A percentile compares a stretch with the other conserved stretches of the same genome.
These are phyloP conservation scores for Plicaturopsis crispa DNA, from an alignment of 768 basidiomycete species.

Conservation along the genomic window DNA sequence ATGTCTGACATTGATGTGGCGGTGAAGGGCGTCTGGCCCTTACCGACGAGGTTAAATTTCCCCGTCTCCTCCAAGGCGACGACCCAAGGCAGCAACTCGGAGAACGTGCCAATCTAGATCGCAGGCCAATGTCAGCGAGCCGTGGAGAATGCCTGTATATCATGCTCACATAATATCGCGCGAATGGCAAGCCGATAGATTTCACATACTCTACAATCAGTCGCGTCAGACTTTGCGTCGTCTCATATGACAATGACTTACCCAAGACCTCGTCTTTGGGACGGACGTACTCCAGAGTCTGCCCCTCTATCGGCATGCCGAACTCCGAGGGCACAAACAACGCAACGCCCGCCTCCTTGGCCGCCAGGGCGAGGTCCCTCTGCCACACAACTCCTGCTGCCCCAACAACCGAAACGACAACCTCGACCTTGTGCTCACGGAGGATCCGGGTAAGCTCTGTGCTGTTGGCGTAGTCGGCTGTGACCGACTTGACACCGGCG, in stretches of 20 bases:
- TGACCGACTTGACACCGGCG: neutral
- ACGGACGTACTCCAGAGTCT: conserved; percentile 1
- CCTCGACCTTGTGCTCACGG: neutral
- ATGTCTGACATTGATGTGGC: no score
- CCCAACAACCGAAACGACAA: neutral
- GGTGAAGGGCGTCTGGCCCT: no score
- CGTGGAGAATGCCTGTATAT: neutral
- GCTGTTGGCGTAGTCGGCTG: neutral
- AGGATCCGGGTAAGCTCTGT: neutral
- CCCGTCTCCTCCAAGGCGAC: no score
- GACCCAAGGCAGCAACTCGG: no score
- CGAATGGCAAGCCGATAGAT: neutral
- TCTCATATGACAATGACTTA: no score
- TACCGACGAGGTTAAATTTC: no score
- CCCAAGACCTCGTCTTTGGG: neutral
- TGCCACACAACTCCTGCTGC: conserved; percentile 4
- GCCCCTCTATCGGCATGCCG: conserved; percentile 10
- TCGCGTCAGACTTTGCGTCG: no score
- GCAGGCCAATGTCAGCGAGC: neutral
- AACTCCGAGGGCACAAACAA: conserved; percentile 24
- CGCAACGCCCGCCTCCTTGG: conserved; percentile 18
- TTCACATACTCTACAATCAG: neutral
- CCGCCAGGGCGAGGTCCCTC: conserved; percentile 9
- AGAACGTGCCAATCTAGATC: no score
- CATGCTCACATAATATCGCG: neutral